Conservation (phyloP, 208 protist genomes). For the Trypanosoma platydactyli region DNA sequence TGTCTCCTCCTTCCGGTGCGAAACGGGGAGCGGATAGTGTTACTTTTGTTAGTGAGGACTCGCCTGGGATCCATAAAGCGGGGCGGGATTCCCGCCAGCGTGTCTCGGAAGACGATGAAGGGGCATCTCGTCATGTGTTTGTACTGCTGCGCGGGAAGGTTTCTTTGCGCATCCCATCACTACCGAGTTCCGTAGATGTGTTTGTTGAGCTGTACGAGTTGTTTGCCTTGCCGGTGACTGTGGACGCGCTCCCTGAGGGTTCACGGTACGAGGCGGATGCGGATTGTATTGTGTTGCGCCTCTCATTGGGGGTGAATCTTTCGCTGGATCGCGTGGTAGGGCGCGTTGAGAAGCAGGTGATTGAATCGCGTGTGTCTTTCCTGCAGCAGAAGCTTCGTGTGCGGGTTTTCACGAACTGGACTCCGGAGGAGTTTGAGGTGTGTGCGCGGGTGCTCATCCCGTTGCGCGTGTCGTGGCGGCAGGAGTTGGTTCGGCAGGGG, state of each 20-base stretch:
- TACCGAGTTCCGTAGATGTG: constrained; percentile 36
- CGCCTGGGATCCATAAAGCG: not conserved
- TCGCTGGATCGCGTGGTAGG: constrained; percentile 33
- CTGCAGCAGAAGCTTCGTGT: constrained; percentile 36
- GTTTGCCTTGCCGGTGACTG: constrained; percentile 49
- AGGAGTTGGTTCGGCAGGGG: constrained; percentile 61
- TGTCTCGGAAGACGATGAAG: not conserved
- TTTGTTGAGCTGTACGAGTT: constrained; percentile 55
- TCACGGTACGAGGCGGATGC: constrained; percentile 55
- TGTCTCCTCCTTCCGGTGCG: not conserved
- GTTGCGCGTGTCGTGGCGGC: constrained; percentile 43
- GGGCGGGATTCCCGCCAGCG: not conserved
- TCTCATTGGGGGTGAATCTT: constrained; percentile 26
- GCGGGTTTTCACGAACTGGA: constrained; percentile 33
- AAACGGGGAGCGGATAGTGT: not conserved
- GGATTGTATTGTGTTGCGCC: constrained; percentile 41
- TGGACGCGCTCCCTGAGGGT: constrained; percentile 46
- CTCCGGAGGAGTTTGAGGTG: constrained; percentile 17
- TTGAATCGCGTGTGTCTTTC: constrained; percentile 40
- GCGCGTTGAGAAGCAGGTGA: constrained; percentile 31
- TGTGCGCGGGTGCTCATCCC: constrained; percentile 46
- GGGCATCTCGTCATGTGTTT: constrained; percentile 23
- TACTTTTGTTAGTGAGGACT: not conserved
- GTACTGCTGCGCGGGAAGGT: constrained; percentile 45
- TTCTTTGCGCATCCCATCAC: constrained; percentile 30